Evolutionary conservation across 768 basidiomycete genomes (phyloP).

Genomic region (Hydnomerulius pinastri): DNA sequence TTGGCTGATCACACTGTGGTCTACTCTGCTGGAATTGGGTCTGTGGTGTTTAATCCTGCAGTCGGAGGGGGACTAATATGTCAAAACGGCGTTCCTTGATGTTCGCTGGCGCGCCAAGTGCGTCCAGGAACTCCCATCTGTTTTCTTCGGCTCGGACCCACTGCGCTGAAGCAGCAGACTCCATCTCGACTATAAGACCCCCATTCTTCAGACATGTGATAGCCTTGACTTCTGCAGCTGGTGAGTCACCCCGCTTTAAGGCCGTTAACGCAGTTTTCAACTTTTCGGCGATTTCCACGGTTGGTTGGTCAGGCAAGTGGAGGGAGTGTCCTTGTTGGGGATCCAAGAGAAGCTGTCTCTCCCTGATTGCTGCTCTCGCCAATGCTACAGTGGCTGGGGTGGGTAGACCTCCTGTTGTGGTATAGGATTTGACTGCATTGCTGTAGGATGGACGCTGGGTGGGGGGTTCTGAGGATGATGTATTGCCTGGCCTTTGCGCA

Average conservation of each 20-base stretch:
- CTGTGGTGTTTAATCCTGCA: too few species aligned
- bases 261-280: too few species aligned
- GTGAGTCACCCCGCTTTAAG: too few species aligned
- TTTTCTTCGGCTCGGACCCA: neutral
- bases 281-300: too few species aligned
- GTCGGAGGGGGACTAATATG: neutral
- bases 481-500: neutral
- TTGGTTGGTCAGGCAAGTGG: neutral
- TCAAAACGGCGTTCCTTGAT: neutral
- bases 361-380: neutral
- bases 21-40: too few species aligned
- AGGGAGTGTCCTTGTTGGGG: neutral
- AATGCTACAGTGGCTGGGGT: too few species aligned
- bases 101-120: neutral
- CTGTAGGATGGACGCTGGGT: neutral
- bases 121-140: neutral
- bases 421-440: neutral
- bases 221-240: neutral
- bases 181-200: neutral
- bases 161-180: rapidly evolving
- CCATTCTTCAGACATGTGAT: neutral
- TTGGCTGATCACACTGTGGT: too few species aligned
- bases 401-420: too few species aligned
- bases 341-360: neutral
- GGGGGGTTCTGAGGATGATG: neutral